Evolutionary conservation across 352 stramenopile genomes (phyloP).

Genomic region (Phytophthora crassamura): DNA sequence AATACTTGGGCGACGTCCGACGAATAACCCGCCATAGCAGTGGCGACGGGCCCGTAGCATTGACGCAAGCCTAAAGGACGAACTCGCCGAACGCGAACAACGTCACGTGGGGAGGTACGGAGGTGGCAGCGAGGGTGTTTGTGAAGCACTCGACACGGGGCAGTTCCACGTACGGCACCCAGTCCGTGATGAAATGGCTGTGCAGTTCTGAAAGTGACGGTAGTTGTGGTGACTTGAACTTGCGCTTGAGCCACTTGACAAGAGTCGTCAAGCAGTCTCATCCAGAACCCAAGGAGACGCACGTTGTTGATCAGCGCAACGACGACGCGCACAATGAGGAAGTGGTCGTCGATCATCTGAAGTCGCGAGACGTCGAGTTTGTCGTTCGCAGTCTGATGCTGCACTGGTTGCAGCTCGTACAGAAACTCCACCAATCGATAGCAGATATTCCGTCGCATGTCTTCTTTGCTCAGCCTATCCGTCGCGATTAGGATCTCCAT

Average conservation of each 20-base stretch:
- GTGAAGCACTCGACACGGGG: conserved; percentile 33
- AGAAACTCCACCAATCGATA: conserved; percentile 44
- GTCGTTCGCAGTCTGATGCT: conserved; percentile 39
- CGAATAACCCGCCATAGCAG: conserved; percentile 53
- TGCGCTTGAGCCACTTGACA: conserved; percentile 43
- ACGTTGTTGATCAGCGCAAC: conserved; percentile 50
- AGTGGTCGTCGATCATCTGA: conserved; percentile 41
- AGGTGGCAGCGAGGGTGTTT: conserved; percentile 22
- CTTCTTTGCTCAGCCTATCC: conserved; percentile 18
- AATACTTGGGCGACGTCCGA: conserved; percentile 13
- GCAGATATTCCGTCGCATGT: conserved; percentile 32
- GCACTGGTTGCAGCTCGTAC: conserved; percentile 23
- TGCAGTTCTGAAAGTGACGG: conserved; percentile 53
- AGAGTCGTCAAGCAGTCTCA: conserved; percentile 42
- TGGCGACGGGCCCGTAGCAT: conserved; percentile 26
- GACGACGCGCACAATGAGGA: conserved; percentile 42
- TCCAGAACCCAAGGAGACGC: conserved; percentile 45
- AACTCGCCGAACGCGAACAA: conserved; percentile 40
- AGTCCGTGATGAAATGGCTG: conserved; percentile 39
- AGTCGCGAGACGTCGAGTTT: conserved; percentile 45
- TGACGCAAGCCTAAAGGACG: conserved; percentile 44
- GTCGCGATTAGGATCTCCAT: conserved; percentile 45
- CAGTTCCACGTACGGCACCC: conserved; percentile 33
- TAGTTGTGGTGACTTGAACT: conserved; percentile 21
- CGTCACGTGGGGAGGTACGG: conserved; percentile 28